phyloP scores from a whole-genome alignment of 345 rosid genomes.

The Salix purpurea region DNA sequence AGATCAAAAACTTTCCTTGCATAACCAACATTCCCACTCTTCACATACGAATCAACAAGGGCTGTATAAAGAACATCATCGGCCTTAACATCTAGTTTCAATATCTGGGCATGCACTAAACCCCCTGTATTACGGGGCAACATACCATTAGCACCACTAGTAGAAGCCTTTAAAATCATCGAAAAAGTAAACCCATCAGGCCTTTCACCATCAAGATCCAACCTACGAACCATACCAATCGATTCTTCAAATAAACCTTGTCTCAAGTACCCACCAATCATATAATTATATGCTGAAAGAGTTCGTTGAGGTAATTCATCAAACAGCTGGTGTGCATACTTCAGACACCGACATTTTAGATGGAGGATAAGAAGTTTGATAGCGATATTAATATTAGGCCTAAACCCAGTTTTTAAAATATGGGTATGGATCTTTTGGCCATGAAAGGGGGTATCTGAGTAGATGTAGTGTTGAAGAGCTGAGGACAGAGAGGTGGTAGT shows the following conservation, averaged over 20 bases:
- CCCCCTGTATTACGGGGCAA: constrained; percentile 40
- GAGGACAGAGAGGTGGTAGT: constrained; percentile 27
- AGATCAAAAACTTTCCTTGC: constrained; percentile 72
- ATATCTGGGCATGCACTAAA: constrained; percentile 52
- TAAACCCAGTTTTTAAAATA: constrained; percentile 59
- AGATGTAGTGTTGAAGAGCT: constrained; percentile 62
- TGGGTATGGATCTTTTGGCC: constrained; percentile 68
- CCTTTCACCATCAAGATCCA: constrained; percentile 51
- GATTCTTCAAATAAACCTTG: constrained; percentile 40
- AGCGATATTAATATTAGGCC: constrained; percentile 46
- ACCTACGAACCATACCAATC: constrained; percentile 37
- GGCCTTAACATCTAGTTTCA: constrained; percentile 45
- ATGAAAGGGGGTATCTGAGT: constrained; percentile 46
- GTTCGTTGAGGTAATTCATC: constrained; percentile 66
- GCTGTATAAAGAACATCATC: constrained; percentile 80
- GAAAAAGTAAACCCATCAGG: constrained; percentile 77
- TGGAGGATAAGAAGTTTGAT: constrained; percentile 66
- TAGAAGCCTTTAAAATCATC: constrained; percentile 79
- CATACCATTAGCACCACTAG: constrained; percentile 20
- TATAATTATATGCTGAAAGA: constrained; percentile 70
- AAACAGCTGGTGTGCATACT: constrained; percentile 62
- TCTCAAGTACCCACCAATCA: constrained; percentile 64
- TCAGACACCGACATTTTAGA: constrained; percentile 49
- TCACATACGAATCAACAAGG: constrained; percentile 73
- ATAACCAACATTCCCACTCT: constrained; percentile 47